Evolutionary conservation across 345 rosid species (phyloP).

Genomic region (Salix koriyanagi): DNA sequence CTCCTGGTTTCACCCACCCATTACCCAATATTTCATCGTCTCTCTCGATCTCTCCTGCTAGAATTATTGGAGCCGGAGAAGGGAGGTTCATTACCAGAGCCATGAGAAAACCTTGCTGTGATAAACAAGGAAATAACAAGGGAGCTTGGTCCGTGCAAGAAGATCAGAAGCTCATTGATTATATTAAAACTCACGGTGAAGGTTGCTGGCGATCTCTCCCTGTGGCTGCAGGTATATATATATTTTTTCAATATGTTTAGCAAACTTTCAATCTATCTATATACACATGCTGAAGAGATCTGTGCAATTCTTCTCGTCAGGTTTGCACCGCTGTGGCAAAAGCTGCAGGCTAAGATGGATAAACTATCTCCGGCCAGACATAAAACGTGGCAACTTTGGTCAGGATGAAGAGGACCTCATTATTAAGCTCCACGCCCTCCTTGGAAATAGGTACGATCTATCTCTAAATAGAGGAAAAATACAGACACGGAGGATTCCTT

Average conservation of each 20-base stretch:
- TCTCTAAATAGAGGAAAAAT: neutral
- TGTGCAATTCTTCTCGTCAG: constrained; percentile 20
- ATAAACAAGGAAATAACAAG: constrained; percentile 23
- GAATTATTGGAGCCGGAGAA: neutral
- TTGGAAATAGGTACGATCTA: constrained; percentile 46
- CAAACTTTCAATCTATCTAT: neutral
- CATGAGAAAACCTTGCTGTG: constrained; percentile 25
- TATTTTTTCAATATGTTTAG: no score
- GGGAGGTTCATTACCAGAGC: neutral
- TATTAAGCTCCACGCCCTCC: constrained; percentile 51
- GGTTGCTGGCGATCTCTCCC: constrained; percentile 44
- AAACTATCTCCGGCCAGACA: constrained; percentile 52
- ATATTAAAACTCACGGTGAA: constrained; percentile 38
- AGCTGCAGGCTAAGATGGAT: constrained; percentile 66
- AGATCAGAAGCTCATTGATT: constrained; percentile 35
- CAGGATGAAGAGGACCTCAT: constrained; percentile 60
- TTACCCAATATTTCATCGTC: neutral
- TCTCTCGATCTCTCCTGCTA: no score
- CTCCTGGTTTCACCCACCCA: neutral
- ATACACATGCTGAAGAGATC: no score
- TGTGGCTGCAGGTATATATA: constrained; percentile 28
- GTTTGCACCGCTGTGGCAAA: constrained; percentile 60
- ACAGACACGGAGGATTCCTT: neutral
- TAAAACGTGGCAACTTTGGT: constrained; percentile 46
- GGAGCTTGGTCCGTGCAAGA: constrained; percentile 53